Evolutionary conservation across 208 protist genomes (phyloP), one percentile per base, ranked within the genome.

Genomic region (Leishmania aethiopica): DNA sequence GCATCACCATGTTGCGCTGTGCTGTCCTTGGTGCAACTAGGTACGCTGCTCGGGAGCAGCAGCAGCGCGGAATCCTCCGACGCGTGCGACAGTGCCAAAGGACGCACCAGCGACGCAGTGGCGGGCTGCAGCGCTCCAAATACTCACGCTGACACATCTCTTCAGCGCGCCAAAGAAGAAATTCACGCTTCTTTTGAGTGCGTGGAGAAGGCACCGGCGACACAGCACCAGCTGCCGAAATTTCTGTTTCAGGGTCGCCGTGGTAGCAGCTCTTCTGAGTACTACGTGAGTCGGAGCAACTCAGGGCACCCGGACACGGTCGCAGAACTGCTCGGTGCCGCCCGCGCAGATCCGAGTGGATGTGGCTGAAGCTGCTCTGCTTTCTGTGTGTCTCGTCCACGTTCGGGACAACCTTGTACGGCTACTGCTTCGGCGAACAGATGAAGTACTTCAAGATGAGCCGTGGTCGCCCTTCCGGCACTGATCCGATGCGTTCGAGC

Each of bases 371-470:
- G 80, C 79, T 95, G 47, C 81, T 97, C 53, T 97, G 94, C 82
- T 95, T 95, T 75, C 67, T 97, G 4, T 97, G 94, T 78, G 85
- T 91, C 35, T 82, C 85, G 75, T 88, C 94, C 22, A 97, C 94
- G 3, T 70, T 94, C 19, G 94, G 94, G 37, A 92, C 90, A 42
- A 93, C 86, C 70, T 11, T 93, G 17, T 97, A 95, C 83, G 86
- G 90, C 32, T 83, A 90, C 49, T 94, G 91, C 83, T 97, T 97
- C 73, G 85, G 88, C 4, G 85, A 97, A 78, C 90, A 97, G 71
- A 84, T 90, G 45, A 94, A 94, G 86, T 95, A 87, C 75, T 97
- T 97, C 80, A 94, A 95, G 94, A 97, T 82, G 94, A 97, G 81
- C 94, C 94, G 60, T 97, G 94, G 94, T 95, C 94, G 19, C 92